Percentiles rank a stretch among this genome's conserved stretches.
Conservation (phyloP, 2,329 filamentous ascomycete genomes). For the Colletotrichum lupini region DNA sequence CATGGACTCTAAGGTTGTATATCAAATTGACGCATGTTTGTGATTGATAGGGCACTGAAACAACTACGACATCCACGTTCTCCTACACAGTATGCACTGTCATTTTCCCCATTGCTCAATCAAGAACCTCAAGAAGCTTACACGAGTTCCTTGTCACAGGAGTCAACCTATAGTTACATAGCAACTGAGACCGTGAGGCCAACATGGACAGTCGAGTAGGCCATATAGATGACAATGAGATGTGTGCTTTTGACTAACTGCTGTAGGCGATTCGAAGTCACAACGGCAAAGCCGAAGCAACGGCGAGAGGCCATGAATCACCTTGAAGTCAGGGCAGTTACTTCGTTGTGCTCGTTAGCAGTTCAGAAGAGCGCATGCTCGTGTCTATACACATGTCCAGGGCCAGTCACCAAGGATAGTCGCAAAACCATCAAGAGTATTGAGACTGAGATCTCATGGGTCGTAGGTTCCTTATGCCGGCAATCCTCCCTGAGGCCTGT, state of each 20-base stretch:
- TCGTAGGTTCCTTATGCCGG: background rate
- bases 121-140: background rate
- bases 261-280: background rate
- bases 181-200: background rate
- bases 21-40: background rate
- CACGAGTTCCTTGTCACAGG: background rate
- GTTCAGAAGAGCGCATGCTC: constrained; percentile 8
- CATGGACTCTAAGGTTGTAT: background rate
- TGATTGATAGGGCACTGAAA: background rate
- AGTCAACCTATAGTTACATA: background rate
- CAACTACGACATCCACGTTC: background rate
- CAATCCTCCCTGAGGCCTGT: background rate
- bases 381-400: constrained; percentile 1
- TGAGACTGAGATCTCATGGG: background rate
- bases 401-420: background rate
- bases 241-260: background rate
- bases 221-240: background rate
- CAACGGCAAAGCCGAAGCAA: background rate
- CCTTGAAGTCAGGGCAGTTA: background rate
- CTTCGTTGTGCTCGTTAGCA: background rate
- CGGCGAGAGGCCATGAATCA: background rate
- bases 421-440: background rate
- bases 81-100: background rate
- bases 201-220: constrained; percentile 1
- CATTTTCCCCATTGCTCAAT: background rate